phyloP scores from a whole-genome alignment of 768 basidiomycete genomes.

The Tulasnella sp. region DNA sequence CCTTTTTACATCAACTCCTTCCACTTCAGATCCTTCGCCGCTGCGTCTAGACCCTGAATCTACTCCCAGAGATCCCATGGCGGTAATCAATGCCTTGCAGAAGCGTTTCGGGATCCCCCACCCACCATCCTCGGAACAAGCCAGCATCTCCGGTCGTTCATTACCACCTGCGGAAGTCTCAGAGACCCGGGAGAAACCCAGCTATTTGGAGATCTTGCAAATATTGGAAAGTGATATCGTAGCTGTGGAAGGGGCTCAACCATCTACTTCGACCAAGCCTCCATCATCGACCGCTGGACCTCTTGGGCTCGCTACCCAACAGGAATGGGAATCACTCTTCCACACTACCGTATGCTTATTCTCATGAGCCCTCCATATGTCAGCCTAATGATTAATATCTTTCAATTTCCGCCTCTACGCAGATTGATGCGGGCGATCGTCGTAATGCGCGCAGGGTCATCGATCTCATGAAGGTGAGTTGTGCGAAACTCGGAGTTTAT shows the following conservation, averaged over 20 bases:
- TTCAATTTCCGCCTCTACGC: slow-evolving; percentile 39
- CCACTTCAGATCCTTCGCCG: background rate
- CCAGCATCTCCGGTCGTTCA: background rate
- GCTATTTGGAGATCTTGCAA: background rate
- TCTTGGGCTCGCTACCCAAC: slow-evolving; percentile 47
- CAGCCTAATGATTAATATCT: slow-evolving; percentile 34
- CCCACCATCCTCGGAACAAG: background rate
- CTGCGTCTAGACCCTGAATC: background rate
- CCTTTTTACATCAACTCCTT: slow-evolving; percentile 20
- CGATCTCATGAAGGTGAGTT: slow-evolving; percentile 51
- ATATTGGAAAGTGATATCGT: background rate
- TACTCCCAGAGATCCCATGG: background rate
- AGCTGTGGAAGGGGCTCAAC: slow-evolving; percentile 4
- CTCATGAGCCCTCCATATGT: no score
- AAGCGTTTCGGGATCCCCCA: background rate
- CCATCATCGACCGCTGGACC: slow-evolving; percentile 37
- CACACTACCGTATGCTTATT: slow-evolving; percentile 47
- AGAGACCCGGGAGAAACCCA: background rate
- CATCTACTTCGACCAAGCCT: slow-evolving; percentile 3
- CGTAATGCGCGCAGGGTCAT: slow-evolving; percentile 51
- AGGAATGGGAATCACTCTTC: slow-evolving; percentile 57
- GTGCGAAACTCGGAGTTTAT: background rate
- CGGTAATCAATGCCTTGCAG: slow-evolving; percentile 4
- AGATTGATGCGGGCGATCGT: slow-evolving; percentile 52
- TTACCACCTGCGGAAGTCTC: background rate